Evolutionary conservation across 768 basidiomycete genomes (phyloP), one percentile per base, ranked within the genome.

Genomic region (Hygrocybe punicea): DNA sequence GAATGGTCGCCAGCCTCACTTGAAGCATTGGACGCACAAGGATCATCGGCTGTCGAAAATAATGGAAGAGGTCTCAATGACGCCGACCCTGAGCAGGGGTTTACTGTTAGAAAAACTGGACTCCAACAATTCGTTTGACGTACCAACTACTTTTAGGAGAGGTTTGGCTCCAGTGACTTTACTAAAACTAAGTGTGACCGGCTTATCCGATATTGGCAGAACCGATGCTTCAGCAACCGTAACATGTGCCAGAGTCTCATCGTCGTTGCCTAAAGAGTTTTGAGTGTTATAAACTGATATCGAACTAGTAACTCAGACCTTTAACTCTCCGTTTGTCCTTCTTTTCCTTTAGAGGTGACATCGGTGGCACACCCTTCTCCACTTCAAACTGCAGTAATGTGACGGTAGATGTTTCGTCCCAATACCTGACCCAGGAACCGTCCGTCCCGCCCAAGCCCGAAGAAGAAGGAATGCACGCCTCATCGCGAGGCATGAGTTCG

Each of bases 361-460:
- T 56, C 10, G 75, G 67, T 23, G 79, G 78, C 0, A 65, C 64
- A 14, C 82, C 75, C 63, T 84, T 79, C 55, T 89, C 87, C 4
- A 91, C 89, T 66, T 90, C 83, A 66, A 92, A 93, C 63, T 89
- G 87, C 46, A 91, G 73, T 11, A 88, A 80, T 34, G 87, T 85
- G 23, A 85, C 80, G 1, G 84, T 88, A 1, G 91, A 88, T 34
- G 76, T 82, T 65, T 95, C 92, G 63, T 98, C 95, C 93, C 96
- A 96, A 70, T 98, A 98, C 56, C 85, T 78, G 21, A 91, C 86
- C 83, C 86, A 91, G 6, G 79, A 74, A 40, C 81, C 84, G 62
- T 91, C 88, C 23, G 78, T 77, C 13, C 89, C 88, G 24, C 91
- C 91, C 6, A 92, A 76, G 57, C 77, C 81, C 23, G 77, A 62